Base-by-base conservation (phyloP, 306 rosid species). In the Prunus mongolica region DNA sequence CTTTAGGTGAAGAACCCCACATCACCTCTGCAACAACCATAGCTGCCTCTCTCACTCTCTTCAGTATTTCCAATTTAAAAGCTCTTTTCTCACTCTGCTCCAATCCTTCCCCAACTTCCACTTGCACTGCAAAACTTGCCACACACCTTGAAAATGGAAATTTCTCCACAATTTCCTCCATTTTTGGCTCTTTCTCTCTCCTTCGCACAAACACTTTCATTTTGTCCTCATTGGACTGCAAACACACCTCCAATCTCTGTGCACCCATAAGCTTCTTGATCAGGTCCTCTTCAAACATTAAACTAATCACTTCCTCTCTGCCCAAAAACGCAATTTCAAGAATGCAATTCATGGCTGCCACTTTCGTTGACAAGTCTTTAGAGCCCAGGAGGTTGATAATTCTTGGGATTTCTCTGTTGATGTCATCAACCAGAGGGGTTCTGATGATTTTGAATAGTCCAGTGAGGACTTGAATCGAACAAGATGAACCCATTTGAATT, bases 31-130 rank as follows among this genome's bases (percentile, higher is more conserved):
- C 74, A 47, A 76, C 77, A 79, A 88, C 74, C 50, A 84, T 57
- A 20, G 91, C 91, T 45, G 65, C 44, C 79, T 75, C 88, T 74
- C 84, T 86, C 5, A 89, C 91, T 74, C 65, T 46, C 72, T 51
- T 85, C 74, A 91, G 58, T 22, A 89, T 80, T 25, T 88, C 86
- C 78, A 75, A 28, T 65, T 88, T 89, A 9, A 88, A 32, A 46
- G 80, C 91, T 30, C 75, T 72, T 34, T 83, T 91, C 86, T 91
- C 97, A 44, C 71, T 78, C 14, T 51, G 2, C 24, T 73, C 79
- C 87, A 88, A 70, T 11, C 93, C 90, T 69, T 89, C 93, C 2
- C 97, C 95, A 4, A 83, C 86, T 68, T 88, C 86, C 30, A 89
- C 24, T 60, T 84, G 88, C 22, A 86, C 81, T n/a, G 89, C 85